Percentiles rank a stretch among this genome's conserved stretches.
Conservation (phyloP, 805 yeast genomes). For the Saturnispora bothae region DNA sequence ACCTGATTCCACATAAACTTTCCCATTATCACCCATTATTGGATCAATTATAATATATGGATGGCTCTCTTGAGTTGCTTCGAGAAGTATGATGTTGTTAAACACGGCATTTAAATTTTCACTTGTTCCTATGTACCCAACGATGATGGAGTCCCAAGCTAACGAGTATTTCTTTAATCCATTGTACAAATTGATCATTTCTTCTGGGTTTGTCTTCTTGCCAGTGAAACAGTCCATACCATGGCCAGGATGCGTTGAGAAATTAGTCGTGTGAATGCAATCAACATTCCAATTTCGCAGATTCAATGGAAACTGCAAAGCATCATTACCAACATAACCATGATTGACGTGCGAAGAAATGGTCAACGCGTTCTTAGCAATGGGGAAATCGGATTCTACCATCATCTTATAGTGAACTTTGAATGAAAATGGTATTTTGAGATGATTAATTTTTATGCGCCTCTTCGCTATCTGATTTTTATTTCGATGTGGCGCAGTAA, state of each 20-base stretch:
- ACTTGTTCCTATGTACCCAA: constrained; percentile 71
- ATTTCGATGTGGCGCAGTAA: too few species aligned
- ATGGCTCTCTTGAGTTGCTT: constrained; percentile 6
- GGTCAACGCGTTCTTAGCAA: constrained; percentile 32
- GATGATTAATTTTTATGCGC: not conserved
- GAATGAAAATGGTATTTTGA: too few species aligned
- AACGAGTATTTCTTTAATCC: constrained; percentile 46
- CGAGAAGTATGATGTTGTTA: constrained; percentile 18
- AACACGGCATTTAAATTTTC: constrained; percentile 42
- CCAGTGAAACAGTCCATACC: constrained; percentile 49
- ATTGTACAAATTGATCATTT: constrained; percentile 37
- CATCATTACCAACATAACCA: constrained; percentile 90
- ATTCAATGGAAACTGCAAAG: constrained; percentile 85
- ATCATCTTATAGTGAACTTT: not conserved
- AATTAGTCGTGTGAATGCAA: constrained; percentile 75
- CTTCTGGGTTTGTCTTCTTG: constrained; percentile 33
- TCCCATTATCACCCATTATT: constrained; percentile 85
- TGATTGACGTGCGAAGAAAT: constrained; percentile 89
- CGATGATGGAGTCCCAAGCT: constrained; percentile 53
- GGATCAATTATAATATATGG: constrained; percentile 75
- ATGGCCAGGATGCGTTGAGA: constrained; percentile 90
- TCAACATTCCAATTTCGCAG: constrained; percentile 89
- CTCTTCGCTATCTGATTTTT: too few species aligned
- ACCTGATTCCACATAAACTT: constrained; percentile 56
- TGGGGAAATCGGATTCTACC: not conserved